A percentile compares a stretch with the other conserved stretches of the same genome.
Evolutionary conservation across 1,284 basidiomycete genomes (phyloP).

Genomic region (Fistulina hepatica): DNA sequence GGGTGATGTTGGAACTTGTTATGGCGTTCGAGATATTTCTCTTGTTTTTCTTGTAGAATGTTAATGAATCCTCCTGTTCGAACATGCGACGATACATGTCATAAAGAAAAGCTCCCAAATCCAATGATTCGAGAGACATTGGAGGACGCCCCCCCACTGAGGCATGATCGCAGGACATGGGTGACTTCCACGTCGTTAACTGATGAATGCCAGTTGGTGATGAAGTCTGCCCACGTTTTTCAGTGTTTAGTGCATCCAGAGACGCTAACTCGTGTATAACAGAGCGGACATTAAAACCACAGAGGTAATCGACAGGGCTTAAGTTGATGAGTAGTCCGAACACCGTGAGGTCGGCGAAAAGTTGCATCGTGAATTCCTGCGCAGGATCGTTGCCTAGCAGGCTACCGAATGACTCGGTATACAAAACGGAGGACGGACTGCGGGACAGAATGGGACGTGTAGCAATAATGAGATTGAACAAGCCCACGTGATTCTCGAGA

Average conservation of each 20-base stretch:
- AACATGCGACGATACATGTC: conserved; percentile 36
- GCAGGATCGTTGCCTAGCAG: conserved; percentile 26
- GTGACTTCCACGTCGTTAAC: conserved; percentile 32
- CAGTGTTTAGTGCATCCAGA: conserved; percentile 13
- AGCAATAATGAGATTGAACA: conserved; percentile 32
- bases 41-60: conserved; percentile 14
- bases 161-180: conserved; percentile 19
- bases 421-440: conserved; percentile 23
- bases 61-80: conserved; percentile 22
- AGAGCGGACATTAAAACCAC: conserved; percentile 31
- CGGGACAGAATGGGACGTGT: conserved; percentile 25
- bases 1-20: conserved; percentile 20
- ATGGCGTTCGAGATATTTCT: conserved; percentile 16
- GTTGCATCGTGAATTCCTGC: conserved; percentile 22
- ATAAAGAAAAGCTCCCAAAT: conserved; percentile 31
- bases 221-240: background rate
- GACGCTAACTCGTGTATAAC: conserved; percentile 38
- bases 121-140: conserved; percentile 20
- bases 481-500: conserved; percentile 30
- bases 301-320: conserved; percentile 29
- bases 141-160: conserved; percentile 3
- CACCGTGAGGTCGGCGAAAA: conserved; percentile 30
- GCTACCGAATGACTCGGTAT: conserved; percentile 36
- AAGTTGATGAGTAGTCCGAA: conserved; percentile 33
- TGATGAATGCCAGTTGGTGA: conserved; percentile 28